A percentile compares a stretch with the other conserved stretches of the same genome.
Conservation (phyloP, 306 rosid genomes). For the Adenanthera pavonina region DNA sequence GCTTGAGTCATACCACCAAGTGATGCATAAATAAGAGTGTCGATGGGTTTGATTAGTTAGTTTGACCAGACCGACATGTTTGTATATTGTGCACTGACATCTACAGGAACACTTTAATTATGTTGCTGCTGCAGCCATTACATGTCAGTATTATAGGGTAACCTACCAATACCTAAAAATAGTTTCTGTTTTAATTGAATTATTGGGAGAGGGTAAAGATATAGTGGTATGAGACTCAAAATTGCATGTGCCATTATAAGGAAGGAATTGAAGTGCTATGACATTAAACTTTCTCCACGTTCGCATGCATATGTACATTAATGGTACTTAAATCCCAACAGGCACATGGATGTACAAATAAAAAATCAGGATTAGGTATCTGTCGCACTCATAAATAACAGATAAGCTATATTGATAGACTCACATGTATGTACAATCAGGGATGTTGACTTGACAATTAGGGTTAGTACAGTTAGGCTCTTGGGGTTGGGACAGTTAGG, state of each 20-base stretch:
- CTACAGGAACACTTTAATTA: not conserved
- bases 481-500: not conserved
- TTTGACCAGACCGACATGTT: not conserved
- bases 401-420: not conserved
- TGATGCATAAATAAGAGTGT: not conserved
- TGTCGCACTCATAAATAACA: not conserved
- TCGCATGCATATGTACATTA: not conserved
- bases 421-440: not conserved
- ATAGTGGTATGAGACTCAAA: not conserved
- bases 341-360: not conserved
- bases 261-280: not conserved
- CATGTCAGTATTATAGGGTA: not conserved
- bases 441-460: not conserved
- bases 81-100: not conserved
- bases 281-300: not conserved
- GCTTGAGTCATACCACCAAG: not conserved
- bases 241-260: not conserved
- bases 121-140: conserved; percentile 1
- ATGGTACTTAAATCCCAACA: not conserved
- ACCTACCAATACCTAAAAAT: not conserved
- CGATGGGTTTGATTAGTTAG: conserved; percentile 21
- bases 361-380: not conserved
- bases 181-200: not conserved
- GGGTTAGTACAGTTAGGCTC: not conserved
- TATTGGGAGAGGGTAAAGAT: not conserved